Conservation (phyloP, 768 basidiomycete genomes). For the Rhodotorula graminis region DNA sequence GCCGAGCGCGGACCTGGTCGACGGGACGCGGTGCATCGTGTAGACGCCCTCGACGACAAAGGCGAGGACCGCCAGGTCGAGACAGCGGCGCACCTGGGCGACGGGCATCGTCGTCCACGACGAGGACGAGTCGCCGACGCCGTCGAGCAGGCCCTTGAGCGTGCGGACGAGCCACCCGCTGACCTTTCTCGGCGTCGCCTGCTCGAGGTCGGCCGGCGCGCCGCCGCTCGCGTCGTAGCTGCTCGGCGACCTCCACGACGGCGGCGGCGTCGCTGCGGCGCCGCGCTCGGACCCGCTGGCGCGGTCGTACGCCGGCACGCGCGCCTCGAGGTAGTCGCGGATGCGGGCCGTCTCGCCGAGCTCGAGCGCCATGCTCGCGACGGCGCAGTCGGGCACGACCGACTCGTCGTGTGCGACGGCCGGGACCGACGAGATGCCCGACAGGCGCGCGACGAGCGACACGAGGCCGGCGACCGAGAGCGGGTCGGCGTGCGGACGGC, state of each 20-base stretch:
- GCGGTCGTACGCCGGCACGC: constrained; percentile 13
- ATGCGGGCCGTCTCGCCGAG: constrained; percentile 59
- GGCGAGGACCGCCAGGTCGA: constrained; percentile 66
- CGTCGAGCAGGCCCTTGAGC: constrained; percentile 17
- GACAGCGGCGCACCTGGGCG: constrained; percentile 60
- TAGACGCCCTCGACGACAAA: constrained; percentile 54
- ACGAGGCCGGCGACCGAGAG: constrained; percentile 7
- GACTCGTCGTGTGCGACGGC: constrained; percentile 32
- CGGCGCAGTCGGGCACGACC: constrained; percentile 64
- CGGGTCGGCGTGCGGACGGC: constrained; percentile 30
- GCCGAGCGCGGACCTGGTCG: constrained; percentile 61
- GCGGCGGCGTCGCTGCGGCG: constrained; percentile 47
- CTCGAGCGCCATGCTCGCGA: constrained; percentile 60
- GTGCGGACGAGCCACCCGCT: constrained; percentile 44
- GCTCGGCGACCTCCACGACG: constrained; percentile 60
- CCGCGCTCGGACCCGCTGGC: constrained; percentile 48
- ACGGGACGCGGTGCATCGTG: constrained; percentile 51
- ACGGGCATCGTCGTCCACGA: constrained; percentile 23
- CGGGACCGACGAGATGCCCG: not conserved
- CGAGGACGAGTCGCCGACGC: not conserved
- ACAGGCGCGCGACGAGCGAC: constrained; percentile 20
- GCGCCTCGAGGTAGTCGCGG: constrained; percentile 57
- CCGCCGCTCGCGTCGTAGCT: constrained; percentile 45
- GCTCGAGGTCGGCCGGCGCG: constrained; percentile 51
- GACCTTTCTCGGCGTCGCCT: constrained; percentile 50